Evolutionary conservation across 495 filamentous ascomycete species (phyloP).

Genomic region (Hypoxylon trugodes): DNA sequence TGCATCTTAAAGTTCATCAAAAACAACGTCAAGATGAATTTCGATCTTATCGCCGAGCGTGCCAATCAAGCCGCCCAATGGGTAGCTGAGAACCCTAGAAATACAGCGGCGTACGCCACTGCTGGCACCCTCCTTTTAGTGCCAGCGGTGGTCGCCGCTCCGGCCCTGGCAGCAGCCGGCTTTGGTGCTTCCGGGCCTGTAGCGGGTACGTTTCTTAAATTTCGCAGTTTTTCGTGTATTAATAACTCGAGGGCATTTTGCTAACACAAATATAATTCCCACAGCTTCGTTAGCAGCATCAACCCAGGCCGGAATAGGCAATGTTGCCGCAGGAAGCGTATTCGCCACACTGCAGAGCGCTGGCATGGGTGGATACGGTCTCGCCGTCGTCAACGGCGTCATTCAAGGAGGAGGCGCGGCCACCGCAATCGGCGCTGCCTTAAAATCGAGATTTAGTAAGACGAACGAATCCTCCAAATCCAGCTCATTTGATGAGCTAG

Average conservation of each 20-base stretch:
- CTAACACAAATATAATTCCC: background rate
- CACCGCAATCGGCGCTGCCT: background rate
- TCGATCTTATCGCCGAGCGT: background rate
- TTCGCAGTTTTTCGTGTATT: background rate
- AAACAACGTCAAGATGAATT: background rate
- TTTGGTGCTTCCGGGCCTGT: conserved; percentile 14
- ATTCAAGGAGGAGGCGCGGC: conserved; percentile 20
- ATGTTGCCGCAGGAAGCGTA: conserved; percentile 19
- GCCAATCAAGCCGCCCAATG: background rate
- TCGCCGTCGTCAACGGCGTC: conserved; percentile 25
- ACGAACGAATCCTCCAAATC: background rate
- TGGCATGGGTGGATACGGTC: conserved; percentile 36
- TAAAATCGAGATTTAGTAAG: background rate
- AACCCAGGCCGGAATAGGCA: conserved; percentile 22
- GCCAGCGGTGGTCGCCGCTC: conserved; percentile 4
- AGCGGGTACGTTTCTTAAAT: conserved; percentile 13
- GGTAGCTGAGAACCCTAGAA: conserved; percentile 5
- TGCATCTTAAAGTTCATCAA: background rate
- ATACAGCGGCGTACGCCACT: background rate
- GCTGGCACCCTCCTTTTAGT: conserved; percentile 2
- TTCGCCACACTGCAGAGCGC: conserved; percentile 44
- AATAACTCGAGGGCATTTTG: background rate
- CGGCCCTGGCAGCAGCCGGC: conserved; percentile 2
- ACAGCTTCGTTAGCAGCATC: conserved; percentile 33
- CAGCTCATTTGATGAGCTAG: background rate